phyloP scores from a whole-genome alignment of 2,329 filamentous ascomycete genomes.

The Penicillium nordicum region DNA sequence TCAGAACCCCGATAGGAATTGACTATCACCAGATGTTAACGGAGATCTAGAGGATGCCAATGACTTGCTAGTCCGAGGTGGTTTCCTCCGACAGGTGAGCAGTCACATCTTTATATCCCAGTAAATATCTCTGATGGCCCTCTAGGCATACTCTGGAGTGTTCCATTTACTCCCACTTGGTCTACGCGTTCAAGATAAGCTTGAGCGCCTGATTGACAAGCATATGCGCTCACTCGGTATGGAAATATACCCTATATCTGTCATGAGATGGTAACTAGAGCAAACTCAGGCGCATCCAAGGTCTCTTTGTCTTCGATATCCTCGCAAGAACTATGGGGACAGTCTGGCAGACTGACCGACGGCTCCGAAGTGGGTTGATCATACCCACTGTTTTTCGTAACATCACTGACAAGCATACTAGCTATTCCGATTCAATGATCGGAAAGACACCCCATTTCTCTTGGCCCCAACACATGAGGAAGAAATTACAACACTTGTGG shows the following conservation, averaged over 20 bases:
- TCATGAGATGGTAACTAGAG: background rate
- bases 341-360: conserved; percentile 73
- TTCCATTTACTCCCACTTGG: conserved; percentile 91
- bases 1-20: conserved; percentile 35
- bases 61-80: conserved; percentile 64
- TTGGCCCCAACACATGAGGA: conserved; percentile 94
- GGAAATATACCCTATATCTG: background rate
- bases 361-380: conserved; percentile 63
- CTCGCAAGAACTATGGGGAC: conserved; percentile 76
- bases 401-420: conserved; percentile 39
- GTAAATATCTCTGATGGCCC: background rate
- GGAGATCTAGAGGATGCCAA: conserved; percentile 55
- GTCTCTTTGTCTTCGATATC: conserved; percentile 47
- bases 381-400: background rate
- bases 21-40: conserved; percentile 29
- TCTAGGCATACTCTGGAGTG: conserved; percentile 76
- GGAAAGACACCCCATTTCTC: conserved; percentile 70
- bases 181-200: conserved; percentile 79
- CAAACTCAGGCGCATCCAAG: conserved; percentile 20
- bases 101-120: background rate
- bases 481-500: conserved; percentile 83
- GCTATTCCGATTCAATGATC: conserved; percentile 77
- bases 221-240: conserved; percentile 76
- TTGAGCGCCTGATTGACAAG: conserved; percentile 80
- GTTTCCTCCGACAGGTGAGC: conserved; percentile 68